phyloP scores from a whole-genome alignment of 2,329 filamentous ascomycete genomes.

The Dactylella cylindrospora region DNA sequence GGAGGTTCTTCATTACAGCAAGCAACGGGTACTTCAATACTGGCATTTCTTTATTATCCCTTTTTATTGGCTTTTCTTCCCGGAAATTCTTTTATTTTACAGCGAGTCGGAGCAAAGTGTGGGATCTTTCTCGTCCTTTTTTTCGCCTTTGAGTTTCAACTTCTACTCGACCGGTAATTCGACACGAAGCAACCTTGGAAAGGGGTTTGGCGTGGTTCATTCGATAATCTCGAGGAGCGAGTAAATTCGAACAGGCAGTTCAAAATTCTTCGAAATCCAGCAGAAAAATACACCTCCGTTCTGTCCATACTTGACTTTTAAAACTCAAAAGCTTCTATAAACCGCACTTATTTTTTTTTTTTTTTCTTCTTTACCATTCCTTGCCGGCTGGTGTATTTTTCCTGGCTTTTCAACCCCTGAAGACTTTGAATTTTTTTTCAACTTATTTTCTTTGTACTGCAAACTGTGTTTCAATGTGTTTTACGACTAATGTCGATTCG shows the following conservation, averaged over 20 bases:
- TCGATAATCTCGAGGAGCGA: conserved; percentile 16
- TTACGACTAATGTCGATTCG: conserved; percentile 42
- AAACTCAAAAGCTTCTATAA: conserved; percentile 7
- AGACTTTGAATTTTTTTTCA: conserved; percentile 9
- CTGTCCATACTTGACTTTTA: conserved; percentile 9
- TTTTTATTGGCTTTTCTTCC: conserved; percentile 14
- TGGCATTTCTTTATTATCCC: conserved; percentile 21
- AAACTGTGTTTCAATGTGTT: conserved; percentile 43
- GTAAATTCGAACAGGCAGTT: background rate
- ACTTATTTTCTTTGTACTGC: conserved; percentile 20
- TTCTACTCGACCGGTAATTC: background rate
- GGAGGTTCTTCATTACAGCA: conserved; percentile 42
- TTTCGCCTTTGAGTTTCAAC: conserved; percentile 4
- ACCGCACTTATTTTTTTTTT: too few relatives aligned
- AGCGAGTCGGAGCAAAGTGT: conserved; percentile 42
- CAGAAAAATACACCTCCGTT: background rate
- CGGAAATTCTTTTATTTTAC: conserved; percentile 9
- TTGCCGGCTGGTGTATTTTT: conserved; percentile 27
- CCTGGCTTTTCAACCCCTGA: background rate
- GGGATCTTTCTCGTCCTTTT: conserved; percentile 27
- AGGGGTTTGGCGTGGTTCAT: too few relatives aligned
- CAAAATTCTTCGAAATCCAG: background rate
- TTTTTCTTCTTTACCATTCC: too few relatives aligned
- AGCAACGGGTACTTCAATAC: conserved; percentile 39
- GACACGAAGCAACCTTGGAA: too few relatives aligned